Percentiles rank a stretch among this genome's conserved stretches.
phyloP scores from a whole-genome alignment of 2,329 filamentous ascomycete genomes.

The Venturia pyrina region DNA sequence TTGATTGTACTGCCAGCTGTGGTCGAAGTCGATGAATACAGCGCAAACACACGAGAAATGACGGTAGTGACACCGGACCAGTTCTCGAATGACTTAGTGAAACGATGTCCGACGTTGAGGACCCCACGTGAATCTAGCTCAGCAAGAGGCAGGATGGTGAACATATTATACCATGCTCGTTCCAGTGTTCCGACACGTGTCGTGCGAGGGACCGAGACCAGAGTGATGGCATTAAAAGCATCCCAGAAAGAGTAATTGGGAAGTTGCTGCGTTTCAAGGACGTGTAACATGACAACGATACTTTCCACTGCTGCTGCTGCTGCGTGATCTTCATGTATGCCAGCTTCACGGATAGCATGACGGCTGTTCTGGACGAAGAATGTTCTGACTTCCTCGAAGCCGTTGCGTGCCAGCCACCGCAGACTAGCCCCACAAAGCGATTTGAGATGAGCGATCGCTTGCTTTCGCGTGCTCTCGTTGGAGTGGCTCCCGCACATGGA shows the following conservation, averaged over 20 bases:
- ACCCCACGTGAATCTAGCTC: conserved; percentile 44
- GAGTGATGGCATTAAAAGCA: conserved; percentile 28
- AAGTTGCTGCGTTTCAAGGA: conserved; percentile 24
- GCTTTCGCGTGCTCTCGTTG: not conserved
- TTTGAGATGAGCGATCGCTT: not conserved
- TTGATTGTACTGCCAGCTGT: conserved; percentile 39
- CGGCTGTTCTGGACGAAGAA: conserved; percentile 38
- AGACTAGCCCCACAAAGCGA: not conserved
- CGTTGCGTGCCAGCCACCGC: not conserved
- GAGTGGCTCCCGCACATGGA: not conserved
- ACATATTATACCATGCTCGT: conserved; percentile 34
- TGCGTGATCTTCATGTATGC: conserved; percentile 35
- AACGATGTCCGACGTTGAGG: conserved; percentile 30
- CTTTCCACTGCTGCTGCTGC: conserved; percentile 35
- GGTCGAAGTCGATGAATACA: conserved; percentile 35
- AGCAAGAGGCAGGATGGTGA: conserved; percentile 42
- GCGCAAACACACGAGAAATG: conserved; percentile 35
- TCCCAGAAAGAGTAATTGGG: conserved; percentile 33
- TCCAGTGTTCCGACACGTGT: conserved; percentile 26
- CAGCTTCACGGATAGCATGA: conserved; percentile 33
- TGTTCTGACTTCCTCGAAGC: conserved; percentile 21
- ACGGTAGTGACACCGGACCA: conserved; percentile 41
- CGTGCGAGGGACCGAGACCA: conserved; percentile 15
- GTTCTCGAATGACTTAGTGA: conserved; percentile 32
- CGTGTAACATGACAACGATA: conserved; percentile 37